A percentile compares a stretch with the other conserved stretches of the same genome.
Evolutionary conservation across 192 early-diverging fungal genomes (phyloP).

Genomic region (Coemansia sp.): DNA sequence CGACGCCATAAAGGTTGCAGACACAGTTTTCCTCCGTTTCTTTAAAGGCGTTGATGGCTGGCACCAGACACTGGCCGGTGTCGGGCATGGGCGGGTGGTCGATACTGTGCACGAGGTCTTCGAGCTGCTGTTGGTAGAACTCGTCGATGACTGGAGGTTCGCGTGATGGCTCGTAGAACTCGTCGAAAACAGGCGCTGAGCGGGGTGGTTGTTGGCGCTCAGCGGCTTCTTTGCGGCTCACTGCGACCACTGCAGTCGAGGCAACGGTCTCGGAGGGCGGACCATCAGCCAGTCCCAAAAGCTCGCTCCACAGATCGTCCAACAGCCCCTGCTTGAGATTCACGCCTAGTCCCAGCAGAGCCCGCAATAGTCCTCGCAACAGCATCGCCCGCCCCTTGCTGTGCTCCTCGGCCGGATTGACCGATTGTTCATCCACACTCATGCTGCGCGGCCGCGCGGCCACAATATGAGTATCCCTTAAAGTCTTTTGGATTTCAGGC

Average conservation of each 20-base stretch:
- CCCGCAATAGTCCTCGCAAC: slow-evolving; percentile 27
- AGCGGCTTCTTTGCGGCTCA: background rate
- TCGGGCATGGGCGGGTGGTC: slow-evolving; percentile 16
- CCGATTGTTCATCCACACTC: background rate
- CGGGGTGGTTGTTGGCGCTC: slow-evolving; percentile 1
- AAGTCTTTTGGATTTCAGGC: slow-evolving; percentile 2
- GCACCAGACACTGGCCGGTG: slow-evolving; percentile 22
- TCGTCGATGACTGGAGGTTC: background rate
- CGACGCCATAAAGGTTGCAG: slow-evolving; percentile 29
- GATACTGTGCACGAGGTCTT: slow-evolving; percentile 22
- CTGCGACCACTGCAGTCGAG: background rate
- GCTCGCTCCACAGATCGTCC: slow-evolving; percentile 33
- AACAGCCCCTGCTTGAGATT: slow-evolving; percentile 20
- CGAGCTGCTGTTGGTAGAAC: slow-evolving; percentile 16
- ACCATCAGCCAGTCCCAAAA: slow-evolving; percentile 5
- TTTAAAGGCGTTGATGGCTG: slow-evolving; percentile 24
- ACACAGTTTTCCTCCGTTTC: slow-evolving; percentile 39
- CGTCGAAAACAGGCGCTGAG: background rate
- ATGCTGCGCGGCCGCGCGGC: background rate
- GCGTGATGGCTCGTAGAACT: background rate
- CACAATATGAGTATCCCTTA: slow-evolving; percentile 4
- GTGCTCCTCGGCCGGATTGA: background rate
- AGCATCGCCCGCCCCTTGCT: slow-evolving; percentile 6
- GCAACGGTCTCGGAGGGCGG: background rate
- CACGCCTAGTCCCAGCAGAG: slow-evolving; percentile 39